phyloP scores from a whole-genome alignment of 2,329 filamentous ascomycete genomes.

The Botryosphaeria dothidea region DNA sequence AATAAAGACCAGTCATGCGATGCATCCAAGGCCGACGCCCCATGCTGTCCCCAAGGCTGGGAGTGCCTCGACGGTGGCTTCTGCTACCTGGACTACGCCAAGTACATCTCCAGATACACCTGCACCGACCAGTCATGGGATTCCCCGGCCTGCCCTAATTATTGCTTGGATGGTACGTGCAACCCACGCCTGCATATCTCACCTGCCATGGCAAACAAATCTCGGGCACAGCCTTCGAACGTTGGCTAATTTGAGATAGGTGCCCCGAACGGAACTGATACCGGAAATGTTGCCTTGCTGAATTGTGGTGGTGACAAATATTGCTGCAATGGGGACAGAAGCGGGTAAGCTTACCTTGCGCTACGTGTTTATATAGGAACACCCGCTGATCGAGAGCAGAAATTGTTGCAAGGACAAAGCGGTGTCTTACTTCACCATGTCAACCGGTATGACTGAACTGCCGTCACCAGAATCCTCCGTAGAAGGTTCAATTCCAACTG shows the following conservation, averaged over 20 bases:
- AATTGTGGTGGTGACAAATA: slow-evolving; percentile 24
- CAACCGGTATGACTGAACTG: background rate
- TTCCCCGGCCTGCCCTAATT: slow-evolving; percentile 27
- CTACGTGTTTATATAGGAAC: background rate
- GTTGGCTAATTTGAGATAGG: background rate
- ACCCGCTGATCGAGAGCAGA: slow-evolving; percentile 15
- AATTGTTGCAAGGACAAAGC: slow-evolving; percentile 19
- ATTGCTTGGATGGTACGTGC: slow-evolving; percentile 29
- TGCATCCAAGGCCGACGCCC: slow-evolving; percentile 20
- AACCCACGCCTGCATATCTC: background rate
- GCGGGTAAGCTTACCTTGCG: slow-evolving; percentile 17
- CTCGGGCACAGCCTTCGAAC: background rate
- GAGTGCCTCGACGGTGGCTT: slow-evolving; percentile 34
- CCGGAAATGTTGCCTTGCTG: slow-evolving; percentile 25
- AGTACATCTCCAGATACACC: slow-evolving; percentile 32
- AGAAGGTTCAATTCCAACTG: no score
- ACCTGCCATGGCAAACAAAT: background rate
- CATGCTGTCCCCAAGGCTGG: slow-evolving; percentile 39
- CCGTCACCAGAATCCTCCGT: background rate
- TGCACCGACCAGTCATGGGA: slow-evolving; percentile 36
- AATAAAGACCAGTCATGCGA: slow-evolving; percentile 28
- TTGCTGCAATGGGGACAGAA: slow-evolving; percentile 25
- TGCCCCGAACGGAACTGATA: slow-evolving; percentile 12
- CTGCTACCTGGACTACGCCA: slow-evolving; percentile 28
- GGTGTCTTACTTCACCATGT: background rate